Base-by-base conservation (phyloP, 1,139 yeast genomes). In the Taiozyma sp. region DNA sequence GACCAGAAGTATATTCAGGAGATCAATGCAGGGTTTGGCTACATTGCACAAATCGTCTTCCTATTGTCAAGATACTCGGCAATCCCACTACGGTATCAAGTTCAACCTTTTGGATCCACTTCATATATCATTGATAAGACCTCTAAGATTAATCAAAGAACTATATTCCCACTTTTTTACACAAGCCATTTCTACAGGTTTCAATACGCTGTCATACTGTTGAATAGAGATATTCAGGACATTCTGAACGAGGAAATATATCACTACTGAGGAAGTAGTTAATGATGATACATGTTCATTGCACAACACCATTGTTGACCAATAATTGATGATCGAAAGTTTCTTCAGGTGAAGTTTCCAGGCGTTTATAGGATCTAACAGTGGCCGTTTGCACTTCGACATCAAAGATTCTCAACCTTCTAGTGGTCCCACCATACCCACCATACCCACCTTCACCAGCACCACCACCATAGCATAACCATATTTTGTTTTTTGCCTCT, bases 381-480 rank as follows among this genome's bases (percentile, higher is more conserved):
- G 72, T 67, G 1, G 78, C 80, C 1, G 69, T 64, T 11, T 68
- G 65, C 1, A 81, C 69, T 64, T 89, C 84, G 14, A 90, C 61
- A 44, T 87, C 90, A 65, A 75, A 91, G 0, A 83, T 62, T 49
- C 98, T 73, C 49, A 89, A 63, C 52, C 97, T 75, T 59, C 99
- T 77, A 13, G 85, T 72, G 47, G 85, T 88, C 0, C 93, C 95
- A 0, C 89, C 91, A 63, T 90, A 88, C 0, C 97, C 97, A 5
- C 85, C 96, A 63, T 90, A 90, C 0, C 97, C 99, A 43, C 97
- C 98, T 69, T 88, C 95, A 4, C 98, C 99, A 2, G 79, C 76
- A 0, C 85, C 96, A 42, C 99, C 99, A 3, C 96, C 98, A 62
- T 88, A 89, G 63, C 99, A 93, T 43, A 91, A 70, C 96, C 96